These are phyloP conservation scores for Saturnispora quitensis DNA, from an alignment of 805 yeast species.

Conservation along the genomic window DNA sequence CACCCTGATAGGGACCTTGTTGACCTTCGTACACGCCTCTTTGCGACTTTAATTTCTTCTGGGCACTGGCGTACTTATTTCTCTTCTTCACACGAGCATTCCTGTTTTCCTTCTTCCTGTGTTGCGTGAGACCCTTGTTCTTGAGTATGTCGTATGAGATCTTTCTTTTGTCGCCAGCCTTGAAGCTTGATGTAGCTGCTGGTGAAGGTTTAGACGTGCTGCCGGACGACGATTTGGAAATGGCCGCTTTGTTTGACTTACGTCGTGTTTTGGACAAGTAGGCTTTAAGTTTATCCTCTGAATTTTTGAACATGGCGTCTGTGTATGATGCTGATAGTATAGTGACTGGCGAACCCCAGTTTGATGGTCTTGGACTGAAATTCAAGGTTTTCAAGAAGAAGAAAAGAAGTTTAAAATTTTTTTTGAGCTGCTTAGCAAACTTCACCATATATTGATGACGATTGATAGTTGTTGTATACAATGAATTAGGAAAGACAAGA, in stretches of 20 bases:
- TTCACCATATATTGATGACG: background rate
- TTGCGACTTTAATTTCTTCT: constrained; percentile 84
- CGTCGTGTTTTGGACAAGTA: constrained; percentile 2
- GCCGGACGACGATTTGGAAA: background rate
- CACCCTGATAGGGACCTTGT: constrained; percentile 82
- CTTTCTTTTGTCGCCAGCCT: constrained; percentile 88
- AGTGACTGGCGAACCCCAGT: background rate
- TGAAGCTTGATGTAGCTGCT: constrained; percentile 18
- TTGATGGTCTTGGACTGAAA: background rate
- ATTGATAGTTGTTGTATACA: too few relatives aligned
- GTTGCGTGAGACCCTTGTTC: constrained; percentile 93
- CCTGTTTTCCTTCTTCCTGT: constrained; percentile 86
- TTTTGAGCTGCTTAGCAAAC: background rate
- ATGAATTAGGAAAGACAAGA: too few relatives aligned
- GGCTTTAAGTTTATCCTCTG: constrained; percentile 3
- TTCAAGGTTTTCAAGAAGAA: background rate
- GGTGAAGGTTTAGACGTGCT: background rate
- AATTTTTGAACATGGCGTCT: constrained; percentile 4
- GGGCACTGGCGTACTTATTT: constrained; percentile 89
- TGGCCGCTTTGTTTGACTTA: background rate
- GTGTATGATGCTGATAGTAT: background rate
- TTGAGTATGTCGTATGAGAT: constrained; percentile 89
- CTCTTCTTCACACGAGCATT: constrained; percentile 98
- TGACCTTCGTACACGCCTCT: constrained; percentile 79
- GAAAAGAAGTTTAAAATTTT: background rate